A percentile compares a stretch with the other conserved stretches of the same genome.
phyloP scores from a whole-genome alignment of 768 basidiomycete species.

The Pisolithus orientalis region DNA sequence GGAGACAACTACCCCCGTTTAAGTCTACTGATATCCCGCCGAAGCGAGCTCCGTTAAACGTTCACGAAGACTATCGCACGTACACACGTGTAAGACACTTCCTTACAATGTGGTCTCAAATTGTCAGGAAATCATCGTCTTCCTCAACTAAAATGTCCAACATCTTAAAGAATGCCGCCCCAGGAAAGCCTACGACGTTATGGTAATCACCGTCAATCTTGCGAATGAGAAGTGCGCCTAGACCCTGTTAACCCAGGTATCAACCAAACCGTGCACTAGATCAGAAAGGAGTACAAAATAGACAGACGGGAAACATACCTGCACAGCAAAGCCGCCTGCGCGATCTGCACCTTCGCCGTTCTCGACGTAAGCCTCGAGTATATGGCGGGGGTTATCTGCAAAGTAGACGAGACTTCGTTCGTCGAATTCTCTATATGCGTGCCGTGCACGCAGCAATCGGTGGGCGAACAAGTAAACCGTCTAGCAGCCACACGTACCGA shows the following conservation, averaged over 20 bases:
- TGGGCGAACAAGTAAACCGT: neutral
- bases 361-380: slow-evolving; percentile 78
- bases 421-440: slow-evolving; percentile 60
- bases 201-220: slow-evolving; percentile 87
- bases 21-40: too few relatives aligned
- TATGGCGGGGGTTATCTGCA: slow-evolving; percentile 48
- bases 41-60: too few relatives aligned
- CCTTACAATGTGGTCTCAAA: slow-evolving; percentile 2
- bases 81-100: too few relatives aligned
- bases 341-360: slow-evolving; percentile 81
- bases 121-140: slow-evolving; percentile 61
- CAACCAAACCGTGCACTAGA: neutral
- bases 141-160: slow-evolving; percentile 65
- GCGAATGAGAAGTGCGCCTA: slow-evolving; percentile 74
- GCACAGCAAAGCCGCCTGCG: slow-evolving; percentile 92
- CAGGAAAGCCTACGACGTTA: slow-evolving; percentile 92
- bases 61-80: too few relatives aligned
- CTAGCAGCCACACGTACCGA: slow-evolving; percentile 37
- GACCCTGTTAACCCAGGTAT: slow-evolving; percentile 41
- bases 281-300: neutral
- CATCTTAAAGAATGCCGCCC: slow-evolving; percentile 74
- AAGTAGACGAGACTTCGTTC: slow-evolving; percentile 80
- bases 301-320: slow-evolving; percentile 41
- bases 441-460: neutral
- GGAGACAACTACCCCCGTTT: too few relatives aligned